phyloP scores from a whole-genome alignment of 352 stramenopile genomes.

The Phytophthora pseudosyringae region DNA sequence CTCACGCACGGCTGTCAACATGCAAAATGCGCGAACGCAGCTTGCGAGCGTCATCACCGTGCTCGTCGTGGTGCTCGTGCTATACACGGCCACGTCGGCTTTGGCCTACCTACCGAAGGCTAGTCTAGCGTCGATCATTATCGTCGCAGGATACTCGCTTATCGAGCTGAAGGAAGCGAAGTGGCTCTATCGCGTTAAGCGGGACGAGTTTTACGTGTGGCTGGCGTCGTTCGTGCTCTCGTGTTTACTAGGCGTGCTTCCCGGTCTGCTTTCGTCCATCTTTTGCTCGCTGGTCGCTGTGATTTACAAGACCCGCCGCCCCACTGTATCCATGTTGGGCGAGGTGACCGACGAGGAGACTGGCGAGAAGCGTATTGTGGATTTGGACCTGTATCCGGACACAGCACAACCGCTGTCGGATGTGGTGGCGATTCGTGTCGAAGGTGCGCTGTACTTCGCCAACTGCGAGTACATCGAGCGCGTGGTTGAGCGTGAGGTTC shows the following conservation, averaged over 20 bases:
- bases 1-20: constrained; percentile 92
- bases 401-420: constrained; percentile 42
- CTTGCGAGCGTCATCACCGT: constrained; percentile 91
- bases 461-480: constrained; percentile 73
- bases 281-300: constrained; percentile 66
- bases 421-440: constrained; percentile 63
- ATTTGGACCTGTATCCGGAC: constrained; percentile 32
- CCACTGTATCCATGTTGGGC: constrained; percentile 51
- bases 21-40: constrained; percentile 86
- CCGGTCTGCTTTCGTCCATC: constrained; percentile 58
- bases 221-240: constrained; percentile 54
- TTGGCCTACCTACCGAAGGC: constrained; percentile 91
- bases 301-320: constrained; percentile 71
- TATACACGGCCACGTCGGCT: constrained; percentile 88
- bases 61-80: constrained; percentile 87
- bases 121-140: constrained; percentile 89
- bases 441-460: constrained; percentile 76
- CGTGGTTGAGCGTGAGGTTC: constrained; percentile 49
- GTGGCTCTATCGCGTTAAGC: constrained; percentile 73
- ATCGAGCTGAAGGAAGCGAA: constrained; percentile 90
- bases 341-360: constrained; percentile 46
- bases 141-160: constrained; percentile 87
- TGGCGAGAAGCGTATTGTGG: constrained; percentile 49
- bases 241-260: constrained; percentile 53
- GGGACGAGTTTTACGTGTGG: constrained; percentile 75